Percentiles rank a stretch among this genome's conserved stretches.
phyloP scores from a whole-genome alignment of 129 eudicot genomes.

The Logfia minima region DNA sequence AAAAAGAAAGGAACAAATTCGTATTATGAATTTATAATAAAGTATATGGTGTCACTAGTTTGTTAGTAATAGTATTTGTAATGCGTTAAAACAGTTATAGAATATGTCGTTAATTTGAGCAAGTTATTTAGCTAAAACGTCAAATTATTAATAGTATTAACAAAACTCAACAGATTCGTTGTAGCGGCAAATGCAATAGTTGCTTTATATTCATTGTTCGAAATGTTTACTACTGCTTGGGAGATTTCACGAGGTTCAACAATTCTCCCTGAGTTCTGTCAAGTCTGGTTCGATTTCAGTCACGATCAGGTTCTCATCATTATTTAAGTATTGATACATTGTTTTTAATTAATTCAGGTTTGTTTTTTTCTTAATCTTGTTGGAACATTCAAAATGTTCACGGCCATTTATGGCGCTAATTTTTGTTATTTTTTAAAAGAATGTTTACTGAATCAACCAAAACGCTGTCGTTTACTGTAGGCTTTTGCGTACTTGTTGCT shows the following conservation, averaged over 20 bases:
- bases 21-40: no score
- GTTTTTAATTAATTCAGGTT: background rate
- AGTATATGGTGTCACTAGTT: no score
- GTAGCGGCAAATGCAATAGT: conserved; percentile 70
- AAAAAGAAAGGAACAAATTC: background rate
- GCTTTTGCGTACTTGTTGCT: conserved; percentile 70
- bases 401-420: conserved; percentile 29
- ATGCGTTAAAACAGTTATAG: background rate
- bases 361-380: background rate
- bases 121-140: background rate
- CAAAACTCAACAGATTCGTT: conserved; percentile 47
- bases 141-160: background rate
- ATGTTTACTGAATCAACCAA: conserved; percentile 11
- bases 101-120: background rate
- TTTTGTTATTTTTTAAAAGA: conserved; percentile 9
- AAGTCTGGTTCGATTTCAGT: conserved; percentile 83
- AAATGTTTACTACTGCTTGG: conserved; percentile 75
- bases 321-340: background rate
- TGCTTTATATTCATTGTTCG: conserved; percentile 61
- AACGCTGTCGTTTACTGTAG: conserved; percentile 35
- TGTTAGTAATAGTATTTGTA: no score
- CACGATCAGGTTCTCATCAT: conserved; percentile 65
- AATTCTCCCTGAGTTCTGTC: conserved; percentile 54
- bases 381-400: conserved; percentile 18
- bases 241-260: conserved; percentile 69